Evolutionary conservation across 176 grass and related monocot genomes (phyloP).

Genomic region (Saccharum officinarum): DNA sequence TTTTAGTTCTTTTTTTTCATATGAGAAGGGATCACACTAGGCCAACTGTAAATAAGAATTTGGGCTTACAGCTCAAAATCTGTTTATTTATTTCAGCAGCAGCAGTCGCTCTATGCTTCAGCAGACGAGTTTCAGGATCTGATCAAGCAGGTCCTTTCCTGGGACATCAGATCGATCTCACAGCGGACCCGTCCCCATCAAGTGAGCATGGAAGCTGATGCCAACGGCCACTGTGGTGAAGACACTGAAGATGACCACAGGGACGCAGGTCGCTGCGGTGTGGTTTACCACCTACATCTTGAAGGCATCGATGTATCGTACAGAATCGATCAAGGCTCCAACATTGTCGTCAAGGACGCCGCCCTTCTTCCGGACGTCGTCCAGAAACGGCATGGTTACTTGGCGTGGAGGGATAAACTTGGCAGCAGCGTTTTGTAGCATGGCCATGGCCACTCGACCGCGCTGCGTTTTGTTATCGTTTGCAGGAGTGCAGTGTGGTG

Average conservation of each 20-base stretch:
- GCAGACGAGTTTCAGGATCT: slow-evolving; percentile 66
- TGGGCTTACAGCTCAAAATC: neutral
- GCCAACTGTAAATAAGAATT: neutral
- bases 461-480: neutral
- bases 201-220: slow-evolving; percentile 14
- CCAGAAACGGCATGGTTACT: slow-evolving; percentile 32
- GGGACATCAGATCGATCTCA: slow-evolving; percentile 90
- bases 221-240: neutral
- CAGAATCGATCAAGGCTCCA: slow-evolving; percentile 52
- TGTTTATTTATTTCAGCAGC: slow-evolving; percentile 53
- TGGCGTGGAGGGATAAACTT: slow-evolving; percentile 45
- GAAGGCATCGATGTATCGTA: slow-evolving; percentile 91
- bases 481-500: neutral
- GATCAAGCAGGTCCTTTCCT: slow-evolving; percentile 75
- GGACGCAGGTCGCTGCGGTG: neutral
- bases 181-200: slow-evolving; percentile 67
- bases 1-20: neutral
- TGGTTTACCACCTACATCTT: slow-evolving; percentile 74
- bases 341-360: slow-evolving; percentile 62
- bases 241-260: slow-evolving; percentile 16
- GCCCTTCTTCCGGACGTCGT: slow-evolving; percentile 16
- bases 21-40: neutral
- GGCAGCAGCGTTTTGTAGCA: neutral
- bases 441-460: neutral
- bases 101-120: slow-evolving; percentile 62